Base-by-base conservation (phyloP, 2,329 filamentous ascomycete genomes). In the Trichothecium roseum region DNA sequence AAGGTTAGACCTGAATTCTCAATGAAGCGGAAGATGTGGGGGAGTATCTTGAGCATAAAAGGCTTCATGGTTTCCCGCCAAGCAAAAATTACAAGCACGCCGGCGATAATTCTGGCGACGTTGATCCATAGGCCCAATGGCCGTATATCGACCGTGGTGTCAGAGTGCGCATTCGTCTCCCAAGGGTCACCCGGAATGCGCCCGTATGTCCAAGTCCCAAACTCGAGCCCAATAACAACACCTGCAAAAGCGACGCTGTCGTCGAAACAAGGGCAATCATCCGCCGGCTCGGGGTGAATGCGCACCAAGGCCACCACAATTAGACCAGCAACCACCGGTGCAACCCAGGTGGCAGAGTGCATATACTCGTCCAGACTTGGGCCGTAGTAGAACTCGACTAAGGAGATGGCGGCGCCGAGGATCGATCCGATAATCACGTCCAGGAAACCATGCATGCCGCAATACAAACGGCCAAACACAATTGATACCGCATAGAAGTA, bases 361-460 rank as follows among this genome's bases (percentile, higher is more conserved):
- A 95, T 69, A 61, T 78, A 89, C 14, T 68, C 60, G 45, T 94
- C 84, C 39, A 93, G 71, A 3, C 62, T 54, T 1, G 72, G 64
- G 8, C 69, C 73, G 42, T 72, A 73, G 47, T 74, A 66, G 50
- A 75, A 78, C 51, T 81, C 75, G 42, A 74, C 44, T 18, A 72
- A 54, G 17, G 69, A 70, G 43, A 81, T 72, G 35, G 72, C 59
- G 9, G 78, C 81, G 22, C 91, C 91, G 37, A 95, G 69, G 12
- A 78, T 48, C 37, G 81, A 85, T 6, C 91, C 91, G 38, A 91
- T 59, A 12, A 91, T 61, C 17, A 96, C 87, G 57, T 98, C 91
- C 30, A 91, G 68, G 60, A 96, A 94, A 9, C 91, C 91, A 60
- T 98, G 91, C 91, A 98, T 98, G 41, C 91, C 91, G 53, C 91